Conservation (phyloP, 768 basidiomycete genomes). For the Sutorius australiensis region DNA sequence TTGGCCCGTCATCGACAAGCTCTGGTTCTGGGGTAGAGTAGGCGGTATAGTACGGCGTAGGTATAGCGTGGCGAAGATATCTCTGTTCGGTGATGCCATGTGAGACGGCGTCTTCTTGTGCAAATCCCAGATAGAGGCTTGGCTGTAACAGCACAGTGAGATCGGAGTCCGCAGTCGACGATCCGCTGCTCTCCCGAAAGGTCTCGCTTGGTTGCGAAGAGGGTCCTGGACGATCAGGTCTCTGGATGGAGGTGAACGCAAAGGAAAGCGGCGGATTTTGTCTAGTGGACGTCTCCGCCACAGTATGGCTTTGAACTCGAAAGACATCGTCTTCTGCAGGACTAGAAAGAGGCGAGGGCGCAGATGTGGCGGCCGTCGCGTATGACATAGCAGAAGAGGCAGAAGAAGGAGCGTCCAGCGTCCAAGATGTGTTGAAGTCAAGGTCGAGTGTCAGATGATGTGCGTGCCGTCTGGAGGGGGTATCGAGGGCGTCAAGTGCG, state of each 20-base stretch:
- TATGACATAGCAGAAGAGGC: slow-evolving; percentile 25
- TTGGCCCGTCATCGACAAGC: slow-evolving; percentile 11
- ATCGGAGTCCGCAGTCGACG: slow-evolving; percentile 22
- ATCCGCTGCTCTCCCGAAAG: slow-evolving; percentile 6
- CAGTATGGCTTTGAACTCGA: background rate
- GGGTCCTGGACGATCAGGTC: slow-evolving; percentile 1
- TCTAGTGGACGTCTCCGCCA: slow-evolving; percentile 3
- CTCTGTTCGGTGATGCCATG: slow-evolving; percentile 11
- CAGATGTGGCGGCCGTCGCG: slow-evolving; percentile 13
- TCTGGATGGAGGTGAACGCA: slow-evolving; percentile 5
- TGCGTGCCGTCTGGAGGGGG: slow-evolving; percentile 4
- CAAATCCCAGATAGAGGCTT: slow-evolving; percentile 10
- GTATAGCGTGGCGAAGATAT: slow-evolving; percentile 19
- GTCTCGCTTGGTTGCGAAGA: slow-evolving; percentile 1
- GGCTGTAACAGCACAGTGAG: slow-evolving; percentile 15
- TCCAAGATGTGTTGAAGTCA: slow-evolving; percentile 14
- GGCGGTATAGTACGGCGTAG: slow-evolving; percentile 34
- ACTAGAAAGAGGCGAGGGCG: slow-evolving; percentile 7
- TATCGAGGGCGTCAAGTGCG: slow-evolving; percentile 3
- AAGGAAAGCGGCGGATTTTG: slow-evolving; percentile 4
- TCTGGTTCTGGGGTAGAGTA: slow-evolving; percentile 30
- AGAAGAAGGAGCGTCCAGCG: slow-evolving; percentile 14
- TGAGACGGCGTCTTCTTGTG: slow-evolving; percentile 8
- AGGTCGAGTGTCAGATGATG: slow-evolving; percentile 25
- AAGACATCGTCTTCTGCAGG: slow-evolving; percentile 15